Evolutionary conservation across 352 stramenopile species (phyloP), one percentile per base, ranked within the genome.

Genomic region (Globisporangium parvum): DNA sequence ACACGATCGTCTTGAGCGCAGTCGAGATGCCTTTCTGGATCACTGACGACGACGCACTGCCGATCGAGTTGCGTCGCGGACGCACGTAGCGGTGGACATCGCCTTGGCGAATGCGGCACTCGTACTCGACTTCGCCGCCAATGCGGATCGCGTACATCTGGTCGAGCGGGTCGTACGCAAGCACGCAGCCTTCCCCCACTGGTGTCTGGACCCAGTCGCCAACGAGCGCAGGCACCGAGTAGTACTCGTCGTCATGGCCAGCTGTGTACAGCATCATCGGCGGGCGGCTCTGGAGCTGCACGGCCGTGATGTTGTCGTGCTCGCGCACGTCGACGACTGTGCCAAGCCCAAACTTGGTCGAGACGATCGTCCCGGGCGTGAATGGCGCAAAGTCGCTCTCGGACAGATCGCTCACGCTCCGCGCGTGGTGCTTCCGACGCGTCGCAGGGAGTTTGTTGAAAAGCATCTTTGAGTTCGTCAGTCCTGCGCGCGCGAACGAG

Each of bases 281-380:
- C 35, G 62, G 59, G 11, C 45, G 62, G 26, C 66, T 57, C 59
- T 87, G 76, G 9, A 91, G 56, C 15, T 71, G 55, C 46, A 91
- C 69, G 15, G 73, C 64, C 15, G 71, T 74, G 24, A 87, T 65
- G 44, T 72, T 75, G 48, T 90, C 75, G 9, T 75, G 63, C 18
- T 69, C 56, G 42, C 80, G 68, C 15, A 81, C 69, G 2, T 67
- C 69, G n/a, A 74, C 20, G 44, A 91, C 67, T n/a, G 69, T 77
- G 21, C 80, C 80, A 9, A 91, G 76, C 0, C 80, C 80, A 52
- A 85, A 91, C 35, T 65, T 63, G 37, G 80, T 91, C 18, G 67
- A 81, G 31, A 91, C 74, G 53, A 70, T 67, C 24, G 70, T 73
- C 17, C 75, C 77, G 1, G 66, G 55, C 14, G 60, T 47, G 39